Percentiles rank a stretch among this genome's conserved stretches.
These are phyloP conservation scores for Catunica adiposa DNA, from an alignment of 2,329 filamentous ascomycete species.

Conservation along the genomic window DNA sequence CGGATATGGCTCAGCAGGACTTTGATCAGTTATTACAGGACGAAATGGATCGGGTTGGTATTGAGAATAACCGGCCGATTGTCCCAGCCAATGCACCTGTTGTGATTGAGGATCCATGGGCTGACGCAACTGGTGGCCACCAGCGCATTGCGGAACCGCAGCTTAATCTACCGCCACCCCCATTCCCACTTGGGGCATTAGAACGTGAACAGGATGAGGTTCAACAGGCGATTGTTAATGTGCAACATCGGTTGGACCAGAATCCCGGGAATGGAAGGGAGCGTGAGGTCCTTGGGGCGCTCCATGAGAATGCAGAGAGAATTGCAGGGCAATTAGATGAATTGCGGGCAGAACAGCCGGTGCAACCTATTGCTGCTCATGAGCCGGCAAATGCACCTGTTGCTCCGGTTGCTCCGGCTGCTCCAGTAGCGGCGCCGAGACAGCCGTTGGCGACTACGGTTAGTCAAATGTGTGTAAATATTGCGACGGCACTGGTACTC, in stretches of 20 bases:
- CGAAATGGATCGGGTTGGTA: background rate
- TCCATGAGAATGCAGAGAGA: too few relatives aligned
- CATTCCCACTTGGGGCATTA: background rate
- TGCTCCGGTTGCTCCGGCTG: background rate
- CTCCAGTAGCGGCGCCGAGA: background rate
- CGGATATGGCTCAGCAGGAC: background rate
- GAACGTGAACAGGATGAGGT: background rate
- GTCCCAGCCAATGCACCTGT: background rate
- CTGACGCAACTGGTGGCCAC: background rate
- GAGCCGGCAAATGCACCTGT: slow-evolving; percentile 9
- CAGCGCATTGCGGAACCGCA: background rate
- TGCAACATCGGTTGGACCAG: too few relatives aligned
- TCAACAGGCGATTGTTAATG: too few relatives aligned
- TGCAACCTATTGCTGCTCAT: slow-evolving; percentile 15
- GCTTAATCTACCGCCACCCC: background rate
- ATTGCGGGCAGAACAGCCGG: background rate
- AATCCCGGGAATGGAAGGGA: too few relatives aligned
- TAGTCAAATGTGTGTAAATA: slow-evolving; percentile 25
- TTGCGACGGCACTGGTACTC: slow-evolving; percentile 50
- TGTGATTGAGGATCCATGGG: slow-evolving; percentile 2
- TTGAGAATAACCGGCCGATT: background rate
- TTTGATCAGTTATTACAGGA: background rate
- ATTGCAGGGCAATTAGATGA: background rate
- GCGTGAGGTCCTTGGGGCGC: too few relatives aligned
- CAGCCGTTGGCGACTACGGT: background rate